Percentiles rank a stretch among this genome's conserved stretches.
These are phyloP conservation scores for Globisporangium okanoganense DNA, from an alignment of 352 stramenopile species.

Conservation along the genomic window DNA sequence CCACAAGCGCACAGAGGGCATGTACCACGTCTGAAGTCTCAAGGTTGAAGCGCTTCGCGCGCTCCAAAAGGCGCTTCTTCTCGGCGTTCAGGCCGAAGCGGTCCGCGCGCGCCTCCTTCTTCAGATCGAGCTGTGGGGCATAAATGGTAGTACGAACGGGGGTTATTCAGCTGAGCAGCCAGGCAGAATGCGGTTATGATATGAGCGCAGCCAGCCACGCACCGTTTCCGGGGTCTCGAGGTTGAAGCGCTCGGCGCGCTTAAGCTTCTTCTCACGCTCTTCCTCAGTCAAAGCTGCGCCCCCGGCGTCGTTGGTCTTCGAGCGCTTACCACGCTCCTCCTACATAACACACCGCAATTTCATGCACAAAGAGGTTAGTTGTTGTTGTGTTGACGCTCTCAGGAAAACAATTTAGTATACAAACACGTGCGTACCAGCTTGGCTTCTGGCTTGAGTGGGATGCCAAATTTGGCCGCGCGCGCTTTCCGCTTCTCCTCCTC, in stretches of 20 bases:
- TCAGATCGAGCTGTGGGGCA: constrained; percentile 59
- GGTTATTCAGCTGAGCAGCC: too few relatives aligned
- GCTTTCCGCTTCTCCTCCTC: constrained; percentile 79
- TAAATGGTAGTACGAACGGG: too few relatives aligned
- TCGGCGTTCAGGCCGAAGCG: constrained; percentile 83
- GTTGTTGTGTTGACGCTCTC: not conserved
- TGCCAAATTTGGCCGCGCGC: constrained; percentile 78
- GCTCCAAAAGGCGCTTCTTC: constrained; percentile 74
- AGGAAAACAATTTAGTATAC: not conserved
- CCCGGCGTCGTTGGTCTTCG: constrained; percentile 49
- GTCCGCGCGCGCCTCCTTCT: constrained; percentile 74
- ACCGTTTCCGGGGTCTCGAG: constrained; percentile 78
- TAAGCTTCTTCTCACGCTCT: constrained; percentile 64
- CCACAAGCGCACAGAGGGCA: not conserved
- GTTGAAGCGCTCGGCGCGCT: constrained; percentile 73
- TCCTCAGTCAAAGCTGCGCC: constrained; percentile 31
- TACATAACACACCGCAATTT: constrained; percentile 11
- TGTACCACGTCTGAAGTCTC: constrained; percentile 77
- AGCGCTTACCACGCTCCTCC: constrained; percentile 76
- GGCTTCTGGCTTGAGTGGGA: constrained; percentile 63
- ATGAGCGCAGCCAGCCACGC: constrained; percentile 9
- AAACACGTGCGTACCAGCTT: constrained; percentile 53
- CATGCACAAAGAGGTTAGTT: not conserved
- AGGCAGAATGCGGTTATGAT: too few relatives aligned
- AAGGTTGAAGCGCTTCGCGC: constrained; percentile 80